Evolutionary conservation across 202 grass and related monocot species (phyloP), one percentile per base, ranked within the genome.

Genomic region (Brachypodium distachyon): DNA sequence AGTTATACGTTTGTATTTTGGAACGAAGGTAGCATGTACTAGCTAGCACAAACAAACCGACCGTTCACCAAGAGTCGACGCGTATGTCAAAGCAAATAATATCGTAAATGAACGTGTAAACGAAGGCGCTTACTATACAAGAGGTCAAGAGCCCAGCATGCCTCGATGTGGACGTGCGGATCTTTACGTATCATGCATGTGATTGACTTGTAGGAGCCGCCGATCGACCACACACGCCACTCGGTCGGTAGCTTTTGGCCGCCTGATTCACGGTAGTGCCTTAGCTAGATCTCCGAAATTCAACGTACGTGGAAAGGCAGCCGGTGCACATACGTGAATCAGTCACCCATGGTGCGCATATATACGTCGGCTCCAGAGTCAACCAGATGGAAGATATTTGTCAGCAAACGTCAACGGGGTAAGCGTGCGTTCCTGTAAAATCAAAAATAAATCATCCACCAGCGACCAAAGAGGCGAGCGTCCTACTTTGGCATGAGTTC

Each of bases 241-340:
- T 40, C 64, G 31, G 54, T 48, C 64, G 63, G 72, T 48, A 23
- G 6, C 72, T 77, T 67, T 72, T 68, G 26, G 23, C 11, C 43
- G 19, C 25, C 7, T 48, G 41, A 40, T 36, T 71, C 1, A 62
- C 32, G 37, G 76, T 57, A 65, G 66, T 87, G 66, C 67, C 25
- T n/a, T n/a, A n/a, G n/a, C n/a, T n/a, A 33, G 38, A 23, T 6
- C 39, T 6, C 48, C 68, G 9, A 58, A 50, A 42, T 42, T 78
- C 79, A 59, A 77, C 73, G 79, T 32, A 77, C 73, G 79, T 32
- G n/a, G 54, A 77, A 82, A 59, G 36, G 21, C 52, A 55, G 11
- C 62, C 34, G 54, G 62, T 18, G 9, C 31, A 38, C 18, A 12
- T 26, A 70, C 37, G 46, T 63, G 43, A 73, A 79, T 29, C 26